Evolutionary conservation across 2,329 filamentous ascomycete species (phyloP).

Genomic region (Hymenoscyphus scutula): DNA sequence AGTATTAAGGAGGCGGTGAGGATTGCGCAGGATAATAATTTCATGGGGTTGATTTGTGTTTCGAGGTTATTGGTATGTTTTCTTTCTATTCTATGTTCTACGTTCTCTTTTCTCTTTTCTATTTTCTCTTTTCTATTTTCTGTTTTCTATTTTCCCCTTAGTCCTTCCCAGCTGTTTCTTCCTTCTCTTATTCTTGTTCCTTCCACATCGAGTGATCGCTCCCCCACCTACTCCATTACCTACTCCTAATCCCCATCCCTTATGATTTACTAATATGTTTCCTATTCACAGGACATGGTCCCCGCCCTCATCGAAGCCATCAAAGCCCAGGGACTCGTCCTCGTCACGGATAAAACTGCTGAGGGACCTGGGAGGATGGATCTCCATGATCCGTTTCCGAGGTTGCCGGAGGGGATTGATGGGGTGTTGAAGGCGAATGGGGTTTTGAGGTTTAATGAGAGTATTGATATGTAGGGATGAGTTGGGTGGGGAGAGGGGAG

Average conservation of each 20-base stretch:
- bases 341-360: constrained; percentile 83
- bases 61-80: constrained; percentile 75
- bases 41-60: constrained; percentile 94
- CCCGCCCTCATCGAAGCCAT: constrained; percentile 89
- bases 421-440: constrained; percentile 83
- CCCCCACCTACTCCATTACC: no score
- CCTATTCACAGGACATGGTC: constrained; percentile 88
- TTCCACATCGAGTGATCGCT: no score
- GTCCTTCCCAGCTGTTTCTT: no score
- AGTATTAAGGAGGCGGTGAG: constrained; percentile 94
- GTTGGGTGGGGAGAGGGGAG: background rate
- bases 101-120: background rate
- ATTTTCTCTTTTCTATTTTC: background rate
- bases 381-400: constrained; percentile 51
- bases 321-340: constrained; percentile 87
- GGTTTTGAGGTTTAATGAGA: constrained; percentile 89
- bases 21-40: constrained; percentile 92
- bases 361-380: constrained; percentile 34
- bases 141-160: background rate
- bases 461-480: constrained; percentile 63
- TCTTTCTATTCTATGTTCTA: background rate
- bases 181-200: no score
- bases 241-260: no score
- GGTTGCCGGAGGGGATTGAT: constrained; percentile 78
- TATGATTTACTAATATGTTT: constrained; percentile 18